phyloP scores from a whole-genome alignment of 2,329 filamentous ascomycete genomes.

The Venturia carpophila region DNA sequence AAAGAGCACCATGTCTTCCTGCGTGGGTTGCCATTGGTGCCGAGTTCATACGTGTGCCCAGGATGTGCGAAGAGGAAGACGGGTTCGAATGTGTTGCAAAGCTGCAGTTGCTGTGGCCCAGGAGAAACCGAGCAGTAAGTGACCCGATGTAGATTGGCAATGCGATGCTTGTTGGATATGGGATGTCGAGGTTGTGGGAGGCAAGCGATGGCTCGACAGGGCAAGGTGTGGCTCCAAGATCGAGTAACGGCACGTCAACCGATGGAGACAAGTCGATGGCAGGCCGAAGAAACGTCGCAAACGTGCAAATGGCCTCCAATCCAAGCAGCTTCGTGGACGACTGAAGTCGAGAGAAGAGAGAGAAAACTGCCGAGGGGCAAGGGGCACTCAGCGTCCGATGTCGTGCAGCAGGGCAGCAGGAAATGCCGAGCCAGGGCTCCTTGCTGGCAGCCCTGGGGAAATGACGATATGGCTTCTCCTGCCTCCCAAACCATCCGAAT shows the following conservation, averaged over 20 bases:
- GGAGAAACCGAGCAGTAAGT: not conserved
- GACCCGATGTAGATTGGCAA: too few relatives aligned
- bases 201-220: not conserved
- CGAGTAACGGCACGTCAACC: not conserved
- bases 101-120: not conserved
- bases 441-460: not conserved
- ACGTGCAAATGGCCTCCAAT: not conserved
- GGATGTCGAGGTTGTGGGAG: not conserved
- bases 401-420: not conserved
- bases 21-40: not conserved
- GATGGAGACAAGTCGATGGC: not conserved
- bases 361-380: not conserved
- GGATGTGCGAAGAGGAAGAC: not conserved
- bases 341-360: not conserved
- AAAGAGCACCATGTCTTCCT: not conserved
- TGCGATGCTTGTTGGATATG: not conserved
- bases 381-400: constrained; percentile 2
- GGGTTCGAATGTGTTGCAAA: not conserved
- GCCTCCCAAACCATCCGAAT: not conserved
- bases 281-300: not conserved
- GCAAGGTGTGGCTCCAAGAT: not conserved
- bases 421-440: not conserved
- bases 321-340: not conserved
- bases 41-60: not conserved
- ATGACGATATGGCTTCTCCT: constrained; percentile 11